Evolutionary conservation across 306 rosid species (phyloP), one percentile per base, ranked within the genome.

Genomic region (Corylus americana): DNA sequence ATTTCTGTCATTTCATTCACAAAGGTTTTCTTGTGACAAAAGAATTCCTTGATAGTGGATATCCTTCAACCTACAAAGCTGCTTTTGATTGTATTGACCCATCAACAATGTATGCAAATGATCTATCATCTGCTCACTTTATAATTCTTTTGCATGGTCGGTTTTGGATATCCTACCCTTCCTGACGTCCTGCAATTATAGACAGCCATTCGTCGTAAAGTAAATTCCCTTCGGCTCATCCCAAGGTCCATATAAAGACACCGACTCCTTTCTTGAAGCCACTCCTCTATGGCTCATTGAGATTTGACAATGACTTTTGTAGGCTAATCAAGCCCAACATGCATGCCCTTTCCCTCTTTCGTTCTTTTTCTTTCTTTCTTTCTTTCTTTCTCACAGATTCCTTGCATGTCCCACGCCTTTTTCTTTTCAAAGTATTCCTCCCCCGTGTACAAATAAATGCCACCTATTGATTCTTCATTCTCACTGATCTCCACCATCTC

Each of bases 361-460:
- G 48, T 20, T 62, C 45, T 62, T 62, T 31, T 31, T 31, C 35
- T 31, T 31, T 31, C 76, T 29, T 61, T 17, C 76, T 45, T 22
- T 45, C 62, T 81, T 37, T n/a, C 71, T 55, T 20, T 62, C 45
- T 70, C 51, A 31, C 35, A 31, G 78, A 90, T 89, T 89, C 97
- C 69, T 86, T 89, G 37, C 83, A 84, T 85, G 89, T 76, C 91
- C 92, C 90, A 87, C 87, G 25, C 77, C 79, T 82, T 87, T 89
- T 80, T 42, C 84, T 88, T 87, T 91, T 77, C 4, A 75, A 55
- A 84, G 85, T 84, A 95, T 95, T 88, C 96, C 89, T 81, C 85
- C 69, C 82, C 86, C 74, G 55, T 78, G 39, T 69, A 80, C 72
- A 81, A 72, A 76, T 73, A 78, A 83, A 88, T 86, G 83, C 87